Evolutionary conservation across 306 rosid species (phyloP).

Genomic region (Vigna mungo): DNA sequence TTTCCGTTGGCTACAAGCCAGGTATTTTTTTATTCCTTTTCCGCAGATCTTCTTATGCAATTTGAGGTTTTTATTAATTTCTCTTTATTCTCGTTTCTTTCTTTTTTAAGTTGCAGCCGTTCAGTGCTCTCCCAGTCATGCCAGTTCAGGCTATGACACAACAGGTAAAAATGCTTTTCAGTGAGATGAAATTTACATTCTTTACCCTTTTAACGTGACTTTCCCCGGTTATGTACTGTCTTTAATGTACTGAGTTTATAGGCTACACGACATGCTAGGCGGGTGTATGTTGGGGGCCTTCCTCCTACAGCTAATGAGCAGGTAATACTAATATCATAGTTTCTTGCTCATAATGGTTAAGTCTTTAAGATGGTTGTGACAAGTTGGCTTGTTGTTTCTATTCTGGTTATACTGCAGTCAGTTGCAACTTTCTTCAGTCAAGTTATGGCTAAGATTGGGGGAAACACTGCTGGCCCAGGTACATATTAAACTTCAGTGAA

Average conservation of each 20-base stretch:
- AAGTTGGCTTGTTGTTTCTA: conserved; percentile 1
- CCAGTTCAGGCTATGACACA: conserved; percentile 99
- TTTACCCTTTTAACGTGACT: background rate
- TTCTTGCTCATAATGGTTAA: conserved; percentile 3
- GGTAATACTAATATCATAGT: conserved; percentile 49
- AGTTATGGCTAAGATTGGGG: conserved; percentile 97
- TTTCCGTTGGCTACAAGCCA: conserved; percentile 85
- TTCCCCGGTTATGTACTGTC: conserved; percentile 25
- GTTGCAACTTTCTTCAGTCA: conserved; percentile 98
- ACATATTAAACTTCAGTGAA: conserved; percentile 16
- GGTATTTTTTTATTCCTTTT: conserved; percentile 57
- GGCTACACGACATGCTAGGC: conserved; percentile 99
- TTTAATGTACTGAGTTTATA: conserved; percentile 41
- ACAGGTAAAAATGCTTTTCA: conserved; percentile 63
- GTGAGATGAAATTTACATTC: background rate
- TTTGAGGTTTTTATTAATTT: conserved; percentile 21
- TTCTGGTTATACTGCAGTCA: conserved; percentile 68
- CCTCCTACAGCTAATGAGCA: conserved; percentile 99
- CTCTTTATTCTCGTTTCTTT: conserved; percentile 19
- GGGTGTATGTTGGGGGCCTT: conserved; percentile 98
- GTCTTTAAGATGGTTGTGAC: conserved; percentile 5
- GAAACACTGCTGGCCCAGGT: conserved; percentile 99
- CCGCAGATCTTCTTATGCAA: conserved; percentile 7
- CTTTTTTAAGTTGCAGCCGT: conserved; percentile 62
- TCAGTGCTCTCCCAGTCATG: conserved; percentile 92